phyloP scores from a whole-genome alignment of 371 early-diverging fungal species.

The Mucor indicus region DNA sequence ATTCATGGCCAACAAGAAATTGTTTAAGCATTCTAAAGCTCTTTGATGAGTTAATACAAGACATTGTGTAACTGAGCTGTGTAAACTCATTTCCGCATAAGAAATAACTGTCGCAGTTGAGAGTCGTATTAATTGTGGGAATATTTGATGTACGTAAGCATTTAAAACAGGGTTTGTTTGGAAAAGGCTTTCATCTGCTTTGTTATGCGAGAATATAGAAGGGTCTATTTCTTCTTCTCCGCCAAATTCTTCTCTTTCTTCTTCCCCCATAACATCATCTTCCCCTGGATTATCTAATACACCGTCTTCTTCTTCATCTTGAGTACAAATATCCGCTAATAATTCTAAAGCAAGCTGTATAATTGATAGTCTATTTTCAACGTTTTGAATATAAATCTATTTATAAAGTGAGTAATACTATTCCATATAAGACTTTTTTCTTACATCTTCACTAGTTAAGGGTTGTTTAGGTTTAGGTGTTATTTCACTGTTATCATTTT shows the following conservation, averaged over 20 bases:
- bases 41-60: constrained; percentile 60
- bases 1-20: constrained; percentile 67
- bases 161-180: constrained; percentile 45
- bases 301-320: constrained; percentile 47
- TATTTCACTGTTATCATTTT: constrained; percentile 37
- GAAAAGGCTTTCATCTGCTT: constrained; percentile 20
- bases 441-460: constrained; percentile 47
- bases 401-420: background rate
- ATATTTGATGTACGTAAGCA: constrained; percentile 45
- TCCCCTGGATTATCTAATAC: no score
- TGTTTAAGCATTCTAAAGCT: constrained; percentile 72
- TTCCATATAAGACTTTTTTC: no score
- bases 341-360: constrained; percentile 80
- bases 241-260: constrained; percentile 1
- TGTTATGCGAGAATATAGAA: constrained; percentile 31
- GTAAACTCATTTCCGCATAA: constrained; percentile 36
- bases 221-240: constrained; percentile 39
- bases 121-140: constrained; percentile 55
- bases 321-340: constrained; percentile 77
- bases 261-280: constrained; percentile 10
- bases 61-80: constrained; percentile 41
- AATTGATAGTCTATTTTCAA: constrained; percentile 60
- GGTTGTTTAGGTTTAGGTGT: constrained; percentile 50
- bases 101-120: constrained; percentile 56
- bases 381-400: constrained; percentile 37